Conservation (phyloP, 768 basidiomycete species). For the Mycena amicta region DNA sequence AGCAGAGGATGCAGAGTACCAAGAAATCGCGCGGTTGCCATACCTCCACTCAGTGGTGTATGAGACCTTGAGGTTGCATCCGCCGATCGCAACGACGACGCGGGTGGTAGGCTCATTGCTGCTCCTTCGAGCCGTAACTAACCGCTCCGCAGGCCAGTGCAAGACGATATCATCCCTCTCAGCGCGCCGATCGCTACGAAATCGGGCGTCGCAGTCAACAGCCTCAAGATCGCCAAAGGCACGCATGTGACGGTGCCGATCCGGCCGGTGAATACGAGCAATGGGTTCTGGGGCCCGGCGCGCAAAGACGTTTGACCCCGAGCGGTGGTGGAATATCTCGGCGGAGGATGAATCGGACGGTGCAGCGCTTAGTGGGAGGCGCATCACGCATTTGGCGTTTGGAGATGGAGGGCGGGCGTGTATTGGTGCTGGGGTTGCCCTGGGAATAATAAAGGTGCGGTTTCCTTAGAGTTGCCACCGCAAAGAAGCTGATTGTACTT, state of each 20-base stretch:
- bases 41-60: conserved; percentile 38
- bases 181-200: conserved; percentile 26
- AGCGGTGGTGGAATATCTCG: conserved; percentile 35
- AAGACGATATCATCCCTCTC: conserved; percentile 39
- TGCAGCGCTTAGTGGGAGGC: background rate
- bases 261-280: conserved; percentile 34
- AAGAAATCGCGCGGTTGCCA: conserved; percentile 25
- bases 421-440: conserved; percentile 35
- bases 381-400: conserved; percentile 36
- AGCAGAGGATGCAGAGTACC: conserved; percentile 5
- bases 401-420: conserved; percentile 40
- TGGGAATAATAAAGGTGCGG: conserved; percentile 40
- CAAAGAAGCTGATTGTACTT: background rate
- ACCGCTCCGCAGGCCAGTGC: conserved; percentile 29
- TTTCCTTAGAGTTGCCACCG: too few relatives aligned
- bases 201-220: conserved; percentile 27
- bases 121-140: background rate
- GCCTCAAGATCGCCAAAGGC: conserved; percentile 34
- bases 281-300: conserved; percentile 44
- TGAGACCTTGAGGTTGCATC: conserved; percentile 36
- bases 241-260: conserved; percentile 36
- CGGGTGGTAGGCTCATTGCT: conserved; percentile 23
- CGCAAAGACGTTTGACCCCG: conserved; percentile 39
- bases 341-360: conserved; percentile 22
- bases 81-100: conserved; percentile 29